Evolutionary conservation across 305 asterid genomes (phyloP), one percentile per base, ranked within the genome.

Genomic region (Fraxinus velutina): DNA sequence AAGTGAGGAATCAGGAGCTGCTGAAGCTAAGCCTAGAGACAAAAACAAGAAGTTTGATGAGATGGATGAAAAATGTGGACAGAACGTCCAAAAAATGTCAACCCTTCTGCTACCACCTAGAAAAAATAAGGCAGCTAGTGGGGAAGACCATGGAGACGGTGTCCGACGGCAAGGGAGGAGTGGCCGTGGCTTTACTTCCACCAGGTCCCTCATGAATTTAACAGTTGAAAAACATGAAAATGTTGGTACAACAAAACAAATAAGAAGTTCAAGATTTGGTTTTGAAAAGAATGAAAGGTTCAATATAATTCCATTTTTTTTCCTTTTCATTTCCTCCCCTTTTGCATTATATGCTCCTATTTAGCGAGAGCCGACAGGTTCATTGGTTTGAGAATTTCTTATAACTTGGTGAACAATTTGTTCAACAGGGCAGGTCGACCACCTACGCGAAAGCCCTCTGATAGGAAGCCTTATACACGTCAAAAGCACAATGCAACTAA

Each of bases 101-200:
- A 87, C 92, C 73, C 81, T 90, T 80, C 92, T 90, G 85, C 88
- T 91, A 83, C 97, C 97, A 32, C 95, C 97, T 24, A 92, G 94
- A 83, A 95, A 92, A 89, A 93, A 83, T 86, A 93, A 90, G 91
- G 80, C 89, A 55, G 87, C 62, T 34, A 83, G 83, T 78, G 92
- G 90, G 82, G 92, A 90, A 13, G 91, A 86, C 81, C 86, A 70
- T 6, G 91, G 91, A 80, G 98, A 92, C 89, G 96, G 96, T 77
- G 89, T 95, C 81, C 91, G 90, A 83, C 88, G 96, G 83, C 97
- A 92, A 89, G 99, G 99, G 83, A 89, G 98, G 87, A 91, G 92
- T 73, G 93, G 94, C 52, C 90, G 98, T 80, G 93, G 92, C 66
- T 85, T 88, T 83, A 79, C 90, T 73, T 91, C 98, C 55, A 87